These are phyloP conservation scores for Cryphonectria nitschkei DNA, from an alignment of 2,329 filamentous ascomycete genomes.

Conservation along the genomic window DNA sequence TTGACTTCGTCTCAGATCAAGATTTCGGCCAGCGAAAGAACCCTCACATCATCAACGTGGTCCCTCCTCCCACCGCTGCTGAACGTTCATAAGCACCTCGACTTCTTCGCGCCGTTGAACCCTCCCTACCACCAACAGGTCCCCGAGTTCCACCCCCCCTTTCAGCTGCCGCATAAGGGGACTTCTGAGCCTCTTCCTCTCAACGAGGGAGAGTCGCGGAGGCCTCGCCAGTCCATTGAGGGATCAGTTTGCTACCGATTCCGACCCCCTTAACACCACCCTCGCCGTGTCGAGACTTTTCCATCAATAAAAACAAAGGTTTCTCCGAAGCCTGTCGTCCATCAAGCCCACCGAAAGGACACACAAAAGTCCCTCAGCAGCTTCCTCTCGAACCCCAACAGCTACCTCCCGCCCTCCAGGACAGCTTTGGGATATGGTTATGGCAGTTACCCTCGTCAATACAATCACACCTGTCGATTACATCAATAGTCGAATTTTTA, in stretches of 20 bases:
- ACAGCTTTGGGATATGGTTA: slow-evolving; percentile 62
- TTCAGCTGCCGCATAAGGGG: slow-evolving; percentile 99
- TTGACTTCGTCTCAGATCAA: slow-evolving; percentile 66
- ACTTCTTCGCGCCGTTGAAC: slow-evolving; percentile 56
- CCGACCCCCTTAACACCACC: slow-evolving; percentile 86
- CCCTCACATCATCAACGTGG: slow-evolving; percentile 68
- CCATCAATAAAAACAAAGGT: slow-evolving; percentile 16
- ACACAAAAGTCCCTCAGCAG: no score
- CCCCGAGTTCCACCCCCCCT: slow-evolving; percentile 61
- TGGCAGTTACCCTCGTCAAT: slow-evolving; percentile 65
- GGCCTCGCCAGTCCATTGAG: slow-evolving; percentile 90
- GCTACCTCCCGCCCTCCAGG: slow-evolving; percentile 28
- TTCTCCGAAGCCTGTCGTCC: slow-evolving; percentile 1
- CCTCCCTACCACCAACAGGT: slow-evolving; percentile 48
- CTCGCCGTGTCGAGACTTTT: slow-evolving; percentile 32
- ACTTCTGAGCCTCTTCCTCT: slow-evolving; percentile 98
- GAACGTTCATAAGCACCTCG: slow-evolving; percentile 50
- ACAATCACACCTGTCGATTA: slow-evolving; percentile 55
- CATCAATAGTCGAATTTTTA: slow-evolving; percentile 52
- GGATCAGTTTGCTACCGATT: slow-evolving; percentile 92
- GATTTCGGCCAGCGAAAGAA: slow-evolving; percentile 69
- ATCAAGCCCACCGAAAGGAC: slow-evolving; percentile 27
- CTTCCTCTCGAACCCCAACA: slow-evolving; percentile 30
- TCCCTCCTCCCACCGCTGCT: slow-evolving; percentile 60
- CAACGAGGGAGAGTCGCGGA: slow-evolving; percentile 98